These are phyloP conservation scores for Phaffia rhodozyma DNA, from an alignment of 1,284 basidiomycete species.

Conservation along the genomic window DNA sequence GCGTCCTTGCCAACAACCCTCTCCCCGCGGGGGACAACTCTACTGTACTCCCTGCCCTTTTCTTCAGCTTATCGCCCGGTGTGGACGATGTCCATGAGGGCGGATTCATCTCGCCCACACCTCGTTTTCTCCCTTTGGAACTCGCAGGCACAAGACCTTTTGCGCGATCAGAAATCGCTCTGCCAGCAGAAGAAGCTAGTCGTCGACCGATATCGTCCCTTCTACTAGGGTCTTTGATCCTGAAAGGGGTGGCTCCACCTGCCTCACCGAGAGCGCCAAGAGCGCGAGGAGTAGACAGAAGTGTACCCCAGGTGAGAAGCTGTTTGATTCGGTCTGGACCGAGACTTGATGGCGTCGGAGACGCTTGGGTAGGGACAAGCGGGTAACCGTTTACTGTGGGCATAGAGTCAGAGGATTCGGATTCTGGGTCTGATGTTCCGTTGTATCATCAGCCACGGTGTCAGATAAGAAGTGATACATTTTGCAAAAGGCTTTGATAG, in stretches of 20 bases:
- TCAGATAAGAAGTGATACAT: conserved; percentile 1
- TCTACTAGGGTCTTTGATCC: conserved; percentile 52
- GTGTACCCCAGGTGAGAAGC: conserved; percentile 85
- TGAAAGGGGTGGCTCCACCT: conserved; percentile 51
- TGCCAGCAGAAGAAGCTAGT: conserved; percentile 48
- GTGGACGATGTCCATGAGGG: conserved; percentile 54
- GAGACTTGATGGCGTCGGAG: conserved; percentile 66
- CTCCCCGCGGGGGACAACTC: conserved; percentile 68
- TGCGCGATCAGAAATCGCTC: conserved; percentile 33
- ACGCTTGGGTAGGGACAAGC: conserved; percentile 71
- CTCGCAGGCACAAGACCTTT: conserved; percentile 41
- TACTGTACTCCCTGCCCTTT: conserved; percentile 44
- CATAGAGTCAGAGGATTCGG: conserved; percentile 21
- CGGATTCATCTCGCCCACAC: conserved; percentile 19
- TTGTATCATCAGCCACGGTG: conserved; percentile 37
- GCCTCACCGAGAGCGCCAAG: conserved; percentile 53
- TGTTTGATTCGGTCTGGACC: conserved; percentile 64
- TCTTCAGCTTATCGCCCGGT: conserved; percentile 20
- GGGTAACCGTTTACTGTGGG: conserved; percentile 50
- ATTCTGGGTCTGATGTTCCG: conserved; percentile 25
- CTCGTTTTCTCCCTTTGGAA: conserved; percentile 27
- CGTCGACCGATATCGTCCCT: conserved; percentile 66
- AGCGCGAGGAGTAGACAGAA: conserved; percentile 72
- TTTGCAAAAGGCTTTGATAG: conserved; percentile 18
- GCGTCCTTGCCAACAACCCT: conserved; percentile 55